phyloP scores from a whole-genome alignment of 1,284 basidiomycete species.

The Ceratobasidium sp. region DNA sequence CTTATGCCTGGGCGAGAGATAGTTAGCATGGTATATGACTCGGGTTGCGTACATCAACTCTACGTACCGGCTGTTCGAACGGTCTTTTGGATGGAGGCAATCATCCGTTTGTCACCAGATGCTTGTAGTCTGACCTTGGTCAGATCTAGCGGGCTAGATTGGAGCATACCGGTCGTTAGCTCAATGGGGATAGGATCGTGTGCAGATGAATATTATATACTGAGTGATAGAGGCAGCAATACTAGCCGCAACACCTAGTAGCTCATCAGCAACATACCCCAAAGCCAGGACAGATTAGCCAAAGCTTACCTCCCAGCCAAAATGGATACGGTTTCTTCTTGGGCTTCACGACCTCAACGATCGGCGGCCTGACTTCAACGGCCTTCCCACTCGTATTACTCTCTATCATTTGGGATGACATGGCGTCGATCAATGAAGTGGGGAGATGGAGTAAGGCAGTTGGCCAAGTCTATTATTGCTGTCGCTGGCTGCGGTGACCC shows the following conservation, averaged over 20 bases:
- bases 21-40: background rate
- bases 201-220: constrained; percentile 59
- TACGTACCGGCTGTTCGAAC: constrained; percentile 57
- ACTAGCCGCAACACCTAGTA: constrained; percentile 78
- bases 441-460: background rate
- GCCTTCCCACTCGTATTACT: background rate
- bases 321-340: constrained; percentile 83
- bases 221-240: constrained; percentile 87
- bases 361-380: constrained; percentile 2
- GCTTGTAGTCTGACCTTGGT: constrained; percentile 91
- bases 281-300: constrained; percentile 11
- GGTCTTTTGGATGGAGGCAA: constrained; percentile 83
- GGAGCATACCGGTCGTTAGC: background rate
- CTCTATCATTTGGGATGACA: background rate
- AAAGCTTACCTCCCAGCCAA: constrained; percentile 78
- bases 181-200: background rate
- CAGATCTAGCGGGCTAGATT: constrained; percentile 78
- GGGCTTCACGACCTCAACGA: constrained; percentile 20
- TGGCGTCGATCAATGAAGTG: background rate
- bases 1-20: constrained; percentile 68
- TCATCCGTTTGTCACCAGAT: constrained; percentile 89
- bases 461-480: background rate
- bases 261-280: constrained; percentile 1
- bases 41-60: no score
- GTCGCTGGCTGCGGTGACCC: background rate